Conservation (phyloP, 306 rosid genomes). For the barrel medic (Medicago truncatula) region DNA sequence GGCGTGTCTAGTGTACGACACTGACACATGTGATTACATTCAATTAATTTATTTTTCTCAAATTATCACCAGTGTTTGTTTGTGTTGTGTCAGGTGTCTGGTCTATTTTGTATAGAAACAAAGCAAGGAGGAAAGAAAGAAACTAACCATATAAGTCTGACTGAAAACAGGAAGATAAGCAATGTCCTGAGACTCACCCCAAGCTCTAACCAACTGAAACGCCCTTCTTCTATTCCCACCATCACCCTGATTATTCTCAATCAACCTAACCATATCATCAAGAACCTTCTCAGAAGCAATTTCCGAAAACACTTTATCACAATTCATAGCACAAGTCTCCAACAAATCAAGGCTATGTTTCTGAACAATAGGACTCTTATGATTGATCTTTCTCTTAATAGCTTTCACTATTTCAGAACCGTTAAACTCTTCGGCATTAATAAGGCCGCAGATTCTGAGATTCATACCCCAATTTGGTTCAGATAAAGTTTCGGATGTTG, state of each 20-base stretch:
- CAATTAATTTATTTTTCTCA: no score
- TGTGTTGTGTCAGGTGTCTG: no score
- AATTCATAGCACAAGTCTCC: slow-evolving; percentile 75
- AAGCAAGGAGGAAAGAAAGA: background rate
- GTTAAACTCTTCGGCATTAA: slow-evolving; percentile 61
- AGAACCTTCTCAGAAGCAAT: slow-evolving; percentile 82
- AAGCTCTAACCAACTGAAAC: slow-evolving; percentile 72
- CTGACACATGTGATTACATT: no score
- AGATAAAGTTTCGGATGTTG: slow-evolving; percentile 63
- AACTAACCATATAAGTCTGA: slow-evolving; percentile 71
- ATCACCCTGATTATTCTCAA: slow-evolving; percentile 55
- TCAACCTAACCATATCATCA: slow-evolving; percentile 66
- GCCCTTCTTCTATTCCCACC: slow-evolving; percentile 51
- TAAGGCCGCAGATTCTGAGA: slow-evolving; percentile 73
- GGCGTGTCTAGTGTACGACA: no score
- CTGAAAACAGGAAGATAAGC: slow-evolving; percentile 82
- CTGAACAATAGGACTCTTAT: slow-evolving; percentile 58
- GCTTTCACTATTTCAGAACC: slow-evolving; percentile 70
- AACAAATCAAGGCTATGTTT: slow-evolving; percentile 68
- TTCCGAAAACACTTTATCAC: slow-evolving; percentile 83
- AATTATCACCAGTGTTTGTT: no score
- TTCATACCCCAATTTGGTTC: slow-evolving; percentile 82
- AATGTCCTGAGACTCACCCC: slow-evolving; percentile 83
- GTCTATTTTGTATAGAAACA: no score
- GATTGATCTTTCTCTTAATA: slow-evolving; percentile 64